A percentile compares a stretch with the other conserved stretches of the same genome.
These are phyloP conservation scores for Gracilariopsis chorda DNA, from an alignment of 23 red algal genomes.

Conservation along the genomic window DNA sequence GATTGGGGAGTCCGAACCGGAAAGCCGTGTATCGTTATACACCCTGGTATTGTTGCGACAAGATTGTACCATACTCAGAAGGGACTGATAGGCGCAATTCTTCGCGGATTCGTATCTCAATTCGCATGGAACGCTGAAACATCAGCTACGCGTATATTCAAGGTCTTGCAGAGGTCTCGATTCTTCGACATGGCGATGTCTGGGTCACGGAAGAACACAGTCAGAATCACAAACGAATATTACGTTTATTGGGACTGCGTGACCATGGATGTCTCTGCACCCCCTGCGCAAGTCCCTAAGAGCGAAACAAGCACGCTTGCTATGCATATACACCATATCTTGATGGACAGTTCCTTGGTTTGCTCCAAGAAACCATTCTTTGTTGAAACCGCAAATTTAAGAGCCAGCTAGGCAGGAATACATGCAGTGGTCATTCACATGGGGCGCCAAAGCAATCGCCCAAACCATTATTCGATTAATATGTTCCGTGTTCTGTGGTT, in stretches of 20 bases:
- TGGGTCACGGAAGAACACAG: neutral
- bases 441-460: too few species aligned
- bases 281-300: conserved; percentile 8
- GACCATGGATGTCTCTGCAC: neutral
- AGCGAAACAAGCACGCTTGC: neutral
- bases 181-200: neutral
- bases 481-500: too few species aligned
- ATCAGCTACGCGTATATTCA: conserved; percentile 21
- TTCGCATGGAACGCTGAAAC: conserved; percentile 7
- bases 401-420: neutral
- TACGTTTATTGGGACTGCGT: conserved; percentile 43
- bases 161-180: neutral
- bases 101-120: conserved; percentile 10
- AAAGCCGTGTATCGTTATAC: conserved; percentile 53
- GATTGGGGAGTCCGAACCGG: neutral
- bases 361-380: neutral
- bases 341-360: neutral
- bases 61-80: conserved; percentile 20
- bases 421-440: neutral
- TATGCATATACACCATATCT: neutral
- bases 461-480: too few species aligned
- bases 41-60: conserved; percentile 58
- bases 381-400: neutral
- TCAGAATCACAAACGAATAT: neutral
- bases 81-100: conserved; percentile 16